These are phyloP conservation scores for Ophiocordyceps camponoti-rufipedis DNA, from an alignment of 2,329 filamentous ascomycete genomes.

Conservation along the genomic window DNA sequence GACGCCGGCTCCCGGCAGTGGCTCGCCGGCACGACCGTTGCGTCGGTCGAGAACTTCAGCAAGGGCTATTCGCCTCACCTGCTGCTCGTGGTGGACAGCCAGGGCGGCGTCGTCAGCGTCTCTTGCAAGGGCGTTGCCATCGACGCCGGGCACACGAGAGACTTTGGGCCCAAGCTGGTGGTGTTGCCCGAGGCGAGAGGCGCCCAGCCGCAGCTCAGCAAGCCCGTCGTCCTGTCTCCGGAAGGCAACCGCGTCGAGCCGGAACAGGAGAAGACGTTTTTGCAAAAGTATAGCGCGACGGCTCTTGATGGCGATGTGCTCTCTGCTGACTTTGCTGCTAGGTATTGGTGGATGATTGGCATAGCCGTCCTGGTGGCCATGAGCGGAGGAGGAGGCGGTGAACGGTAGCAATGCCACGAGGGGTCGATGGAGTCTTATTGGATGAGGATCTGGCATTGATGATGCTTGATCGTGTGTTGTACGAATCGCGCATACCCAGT, in stretches of 20 bases:
- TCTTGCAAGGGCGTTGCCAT: slow-evolving; percentile 36
- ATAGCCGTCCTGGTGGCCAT: slow-evolving; percentile 34
- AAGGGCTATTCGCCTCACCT: slow-evolving; percentile 44
- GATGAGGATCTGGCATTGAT: neutral
- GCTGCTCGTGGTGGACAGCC: slow-evolving; percentile 28
- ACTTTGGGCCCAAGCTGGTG: slow-evolving; percentile 43
- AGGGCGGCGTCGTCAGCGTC: slow-evolving; percentile 28
- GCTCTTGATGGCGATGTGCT: neutral
- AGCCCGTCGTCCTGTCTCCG: slow-evolving; percentile 40
- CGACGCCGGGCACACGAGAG: slow-evolving; percentile 45
- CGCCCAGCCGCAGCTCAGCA: slow-evolving; percentile 40
- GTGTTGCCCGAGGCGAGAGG: slow-evolving; percentile 29
- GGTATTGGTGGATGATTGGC: slow-evolving; percentile 49
- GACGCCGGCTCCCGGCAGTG: slow-evolving; percentile 26
- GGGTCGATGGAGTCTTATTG: neutral
- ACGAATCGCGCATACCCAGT: neutral
- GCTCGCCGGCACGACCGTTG: slow-evolving; percentile 36
- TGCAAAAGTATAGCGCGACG: slow-evolving; percentile 39
- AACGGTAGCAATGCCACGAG: slow-evolving; percentile 22
- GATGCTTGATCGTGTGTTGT: neutral
- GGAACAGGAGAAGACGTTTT: slow-evolving; percentile 41
- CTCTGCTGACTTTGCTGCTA: slow-evolving; percentile 9
- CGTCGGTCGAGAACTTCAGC: slow-evolving; percentile 35
- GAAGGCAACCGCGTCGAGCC: slow-evolving; percentile 39
- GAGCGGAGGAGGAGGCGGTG: slow-evolving; percentile 29